Percentiles rank a stretch among this genome's conserved stretches.
Conservation (phyloP, 2,329 filamentous ascomycete species). For the Cryoendolithus antarcticus region DNA sequence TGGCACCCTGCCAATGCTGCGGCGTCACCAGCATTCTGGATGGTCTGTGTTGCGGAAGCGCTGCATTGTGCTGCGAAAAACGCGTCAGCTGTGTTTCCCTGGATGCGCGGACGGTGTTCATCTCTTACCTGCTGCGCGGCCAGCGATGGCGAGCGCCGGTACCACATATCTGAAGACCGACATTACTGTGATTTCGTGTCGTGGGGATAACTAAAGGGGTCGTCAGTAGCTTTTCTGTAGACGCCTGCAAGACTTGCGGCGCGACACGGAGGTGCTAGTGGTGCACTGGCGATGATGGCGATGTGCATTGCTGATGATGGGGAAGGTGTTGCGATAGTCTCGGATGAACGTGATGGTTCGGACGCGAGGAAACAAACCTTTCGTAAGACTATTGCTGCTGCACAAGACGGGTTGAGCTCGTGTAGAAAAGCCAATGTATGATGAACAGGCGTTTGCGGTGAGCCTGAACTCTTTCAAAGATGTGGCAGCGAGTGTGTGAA, state of each 20-base stretch:
- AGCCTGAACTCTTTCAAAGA: conserved; percentile 1
- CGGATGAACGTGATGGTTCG: neutral
- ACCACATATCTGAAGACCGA: conserved; percentile 43
- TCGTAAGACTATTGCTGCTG: conserved; percentile 7
- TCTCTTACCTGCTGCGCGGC: conserved; percentile 38
- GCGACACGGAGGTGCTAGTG: neutral
- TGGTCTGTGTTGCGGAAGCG: conserved; percentile 38
- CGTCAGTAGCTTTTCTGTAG: conserved; percentile 1
- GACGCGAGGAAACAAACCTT: conserved; percentile 1
- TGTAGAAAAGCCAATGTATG: conserved; percentile 4
- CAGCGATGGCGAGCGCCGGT: conserved; percentile 42
- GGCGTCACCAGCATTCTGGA: conserved; percentile 50
- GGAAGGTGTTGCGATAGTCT: neutral
- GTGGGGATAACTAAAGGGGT: conserved; percentile 3
- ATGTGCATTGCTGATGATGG: neutral
- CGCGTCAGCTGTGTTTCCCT: neutral
- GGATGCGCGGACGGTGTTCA: conserved; percentile 1
- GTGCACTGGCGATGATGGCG: neutral
- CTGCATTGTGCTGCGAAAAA: conserved; percentile 21
- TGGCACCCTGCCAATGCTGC: conserved; percentile 49
- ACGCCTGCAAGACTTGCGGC: neutral
- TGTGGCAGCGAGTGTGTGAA: conserved; percentile 20
- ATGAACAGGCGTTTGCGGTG: neutral
- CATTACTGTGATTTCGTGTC: conserved; percentile 29
- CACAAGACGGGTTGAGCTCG: conserved; percentile 2